A percentile compares a stretch with the other conserved stretches of the same genome.
Conservation (phyloP, 768 basidiomycete species). For the Mycena olivaceomarginata region DNA sequence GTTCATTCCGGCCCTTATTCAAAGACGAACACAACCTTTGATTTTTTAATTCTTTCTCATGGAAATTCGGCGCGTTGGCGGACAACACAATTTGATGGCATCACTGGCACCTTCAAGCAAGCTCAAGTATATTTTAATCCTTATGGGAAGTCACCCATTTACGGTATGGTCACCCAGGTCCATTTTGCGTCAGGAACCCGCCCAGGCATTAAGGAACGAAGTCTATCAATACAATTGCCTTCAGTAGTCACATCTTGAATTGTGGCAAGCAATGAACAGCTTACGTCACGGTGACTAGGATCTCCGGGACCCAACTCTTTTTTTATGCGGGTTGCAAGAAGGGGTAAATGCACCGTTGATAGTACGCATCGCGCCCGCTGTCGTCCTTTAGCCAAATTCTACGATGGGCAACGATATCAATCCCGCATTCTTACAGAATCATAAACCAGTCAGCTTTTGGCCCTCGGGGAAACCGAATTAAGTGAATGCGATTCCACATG, state of each 20-base stretch:
- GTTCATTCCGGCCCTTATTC: too few species aligned
- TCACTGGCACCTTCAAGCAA: too few species aligned
- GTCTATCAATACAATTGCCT: constrained; percentile 24
- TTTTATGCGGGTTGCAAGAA: constrained; percentile 23
- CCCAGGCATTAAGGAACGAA: constrained; percentile 34
- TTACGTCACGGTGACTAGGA: constrained; percentile 27
- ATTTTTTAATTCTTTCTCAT: too few species aligned
- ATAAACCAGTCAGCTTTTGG: constrained; percentile 27
- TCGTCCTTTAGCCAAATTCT: constrained; percentile 30
- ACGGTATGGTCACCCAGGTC: constrained; percentile 27
- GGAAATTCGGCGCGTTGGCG: too few species aligned
- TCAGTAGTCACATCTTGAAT: constrained; percentile 16
- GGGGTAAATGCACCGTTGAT: constrained; percentile 20
- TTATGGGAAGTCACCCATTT: too few species aligned
- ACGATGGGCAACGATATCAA: constrained; percentile 30
- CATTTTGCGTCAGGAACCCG: constrained; percentile 33
- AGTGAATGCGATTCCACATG: constrained; percentile 27
- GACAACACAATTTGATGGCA: too few species aligned
- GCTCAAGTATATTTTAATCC: too few species aligned
- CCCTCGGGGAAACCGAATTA: constrained; percentile 28
- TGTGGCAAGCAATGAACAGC: constrained; percentile 18
- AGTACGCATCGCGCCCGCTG: constrained; percentile 19
- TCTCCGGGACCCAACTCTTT: constrained; percentile 14
- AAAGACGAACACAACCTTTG: too few species aligned
- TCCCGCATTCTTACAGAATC: constrained; percentile 24